Evolutionary conservation across 345 rosid species (phyloP).

Genomic region (Gossypium ekmanianum): DNA sequence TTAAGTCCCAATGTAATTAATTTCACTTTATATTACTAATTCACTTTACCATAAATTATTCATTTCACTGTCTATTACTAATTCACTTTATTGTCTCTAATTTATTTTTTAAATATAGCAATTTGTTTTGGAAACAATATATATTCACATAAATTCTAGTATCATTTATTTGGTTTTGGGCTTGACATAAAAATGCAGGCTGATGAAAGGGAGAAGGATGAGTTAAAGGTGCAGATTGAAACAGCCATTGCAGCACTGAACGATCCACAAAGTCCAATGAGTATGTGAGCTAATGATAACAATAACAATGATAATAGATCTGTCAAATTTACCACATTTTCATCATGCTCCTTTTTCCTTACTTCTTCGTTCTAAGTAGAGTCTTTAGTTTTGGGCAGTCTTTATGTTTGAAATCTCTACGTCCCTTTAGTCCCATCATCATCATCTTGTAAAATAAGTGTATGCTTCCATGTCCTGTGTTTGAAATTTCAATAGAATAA

Average conservation of each 20-base stretch:
- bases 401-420: background rate
- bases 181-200: constrained; percentile 35
- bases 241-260: constrained; percentile 52
- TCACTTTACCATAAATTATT: too few species aligned
- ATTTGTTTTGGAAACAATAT: too few species aligned
- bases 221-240: constrained; percentile 39
- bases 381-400: background rate
- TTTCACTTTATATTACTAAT: too few species aligned
- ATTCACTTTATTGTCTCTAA: too few species aligned
- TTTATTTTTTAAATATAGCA: too few species aligned
- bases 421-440: background rate
- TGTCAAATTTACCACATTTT: background rate
- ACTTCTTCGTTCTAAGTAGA: background rate
- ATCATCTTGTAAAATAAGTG: background rate
- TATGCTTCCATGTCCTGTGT: background rate
- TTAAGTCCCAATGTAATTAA: too few species aligned
- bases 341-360: background rate
- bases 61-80: too few species aligned
- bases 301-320: too few species aligned
- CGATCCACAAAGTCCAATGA: constrained; percentile 60
- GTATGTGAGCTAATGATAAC: constrained; percentile 23
- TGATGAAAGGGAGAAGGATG: constrained; percentile 52
- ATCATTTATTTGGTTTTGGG: background rate
- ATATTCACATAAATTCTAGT: background rate
- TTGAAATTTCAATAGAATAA: background rate